Percentiles rank a stretch among this genome's conserved stretches.
These are phyloP conservation scores for Phlebiopsis gigantea DNA, from an alignment of 768 basidiomycete genomes.

Conservation along the genomic window DNA sequence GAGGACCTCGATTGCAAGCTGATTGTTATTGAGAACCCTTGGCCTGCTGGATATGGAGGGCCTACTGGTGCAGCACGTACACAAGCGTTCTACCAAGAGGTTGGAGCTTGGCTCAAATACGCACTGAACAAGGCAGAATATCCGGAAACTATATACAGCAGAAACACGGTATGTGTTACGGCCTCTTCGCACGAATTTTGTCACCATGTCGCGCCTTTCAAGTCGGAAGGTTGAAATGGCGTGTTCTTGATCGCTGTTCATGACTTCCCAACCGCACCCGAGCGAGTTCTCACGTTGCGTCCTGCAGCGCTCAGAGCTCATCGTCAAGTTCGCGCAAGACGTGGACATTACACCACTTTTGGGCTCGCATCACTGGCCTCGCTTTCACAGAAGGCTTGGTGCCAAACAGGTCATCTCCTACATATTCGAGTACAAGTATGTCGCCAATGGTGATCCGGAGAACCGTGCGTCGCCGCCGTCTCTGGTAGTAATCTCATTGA, in stretches of 20 bases:
- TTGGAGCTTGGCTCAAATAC: constrained; percentile 21
- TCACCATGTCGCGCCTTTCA: too few relatives aligned
- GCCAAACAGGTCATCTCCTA: constrained; percentile 17
- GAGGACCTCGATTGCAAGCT: constrained; percentile 23
- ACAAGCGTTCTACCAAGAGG: constrained; percentile 14
- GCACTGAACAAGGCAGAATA: constrained; percentile 15
- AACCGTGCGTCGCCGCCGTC: constrained; percentile 13
- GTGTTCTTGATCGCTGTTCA: too few relatives aligned
- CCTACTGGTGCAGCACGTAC: constrained; percentile 11
- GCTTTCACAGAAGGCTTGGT: constrained; percentile 6
- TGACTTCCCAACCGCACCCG: too few relatives aligned
- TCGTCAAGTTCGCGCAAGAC: constrained; percentile 19
- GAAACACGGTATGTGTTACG: constrained; percentile 20
- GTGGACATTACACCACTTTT: constrained; percentile 18
- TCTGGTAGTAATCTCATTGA: background rate
- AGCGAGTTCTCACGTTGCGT: background rate
- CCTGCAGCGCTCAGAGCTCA: constrained; percentile 18
- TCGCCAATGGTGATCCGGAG: constrained; percentile 18
- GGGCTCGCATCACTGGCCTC: constrained; percentile 22
- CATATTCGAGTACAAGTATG: constrained; percentile 25
- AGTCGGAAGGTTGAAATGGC: too few relatives aligned
- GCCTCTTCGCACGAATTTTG: background rate
- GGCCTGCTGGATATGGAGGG: constrained; percentile 15
- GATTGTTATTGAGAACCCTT: constrained; percentile 24
- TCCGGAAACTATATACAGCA: constrained; percentile 15